Evolutionary conservation across 495 filamentous ascomycete species (phyloP).

Genomic region (Penicillium tannophilum): DNA sequence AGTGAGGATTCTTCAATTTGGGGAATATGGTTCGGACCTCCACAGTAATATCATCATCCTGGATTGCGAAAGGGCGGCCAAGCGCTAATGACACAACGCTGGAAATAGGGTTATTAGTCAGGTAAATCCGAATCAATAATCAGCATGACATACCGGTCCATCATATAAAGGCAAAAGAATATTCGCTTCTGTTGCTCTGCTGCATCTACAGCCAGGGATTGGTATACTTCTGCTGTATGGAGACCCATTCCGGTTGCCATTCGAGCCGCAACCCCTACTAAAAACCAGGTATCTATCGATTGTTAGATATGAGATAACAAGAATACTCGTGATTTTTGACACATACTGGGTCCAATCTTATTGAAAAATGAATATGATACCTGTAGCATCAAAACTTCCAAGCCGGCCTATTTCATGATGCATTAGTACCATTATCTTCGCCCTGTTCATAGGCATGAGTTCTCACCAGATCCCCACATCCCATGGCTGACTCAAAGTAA

Average conservation of each 20-base stretch:
- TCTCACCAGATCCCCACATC: conserved; percentile 38
- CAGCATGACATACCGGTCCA: conserved; percentile 37
- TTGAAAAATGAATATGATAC: conserved; percentile 48
- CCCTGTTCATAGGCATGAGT: background rate
- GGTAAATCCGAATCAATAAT: background rate
- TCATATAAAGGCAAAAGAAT: conserved; percentile 49
- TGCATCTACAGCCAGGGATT: conserved; percentile 25
- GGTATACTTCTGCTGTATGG: conserved; percentile 28
- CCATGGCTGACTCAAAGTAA: conserved; percentile 40
- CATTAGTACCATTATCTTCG: background rate
- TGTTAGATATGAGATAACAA: background rate
- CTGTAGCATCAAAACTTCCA: conserved; percentile 44
- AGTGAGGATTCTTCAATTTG: background rate
- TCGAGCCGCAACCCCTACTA: conserved; percentile 36
- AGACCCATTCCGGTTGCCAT: conserved; percentile 40
- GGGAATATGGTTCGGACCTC: conserved; percentile 21
- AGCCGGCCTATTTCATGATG: conserved; percentile 24
- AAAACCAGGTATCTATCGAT: conserved; percentile 36
- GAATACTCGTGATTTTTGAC: background rate
- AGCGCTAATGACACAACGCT: conserved; percentile 43
- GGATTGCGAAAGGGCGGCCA: conserved; percentile 43
- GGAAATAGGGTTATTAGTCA: background rate
- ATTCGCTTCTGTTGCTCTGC: conserved; percentile 39
- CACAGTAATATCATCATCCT: conserved; percentile 42
- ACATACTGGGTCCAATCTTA: conserved; percentile 43